Evolutionary conservation across 2,329 filamentous ascomycete genomes (phyloP), one percentile per base, ranked within the genome.

Genomic region (Orbilia oligospora): DNA sequence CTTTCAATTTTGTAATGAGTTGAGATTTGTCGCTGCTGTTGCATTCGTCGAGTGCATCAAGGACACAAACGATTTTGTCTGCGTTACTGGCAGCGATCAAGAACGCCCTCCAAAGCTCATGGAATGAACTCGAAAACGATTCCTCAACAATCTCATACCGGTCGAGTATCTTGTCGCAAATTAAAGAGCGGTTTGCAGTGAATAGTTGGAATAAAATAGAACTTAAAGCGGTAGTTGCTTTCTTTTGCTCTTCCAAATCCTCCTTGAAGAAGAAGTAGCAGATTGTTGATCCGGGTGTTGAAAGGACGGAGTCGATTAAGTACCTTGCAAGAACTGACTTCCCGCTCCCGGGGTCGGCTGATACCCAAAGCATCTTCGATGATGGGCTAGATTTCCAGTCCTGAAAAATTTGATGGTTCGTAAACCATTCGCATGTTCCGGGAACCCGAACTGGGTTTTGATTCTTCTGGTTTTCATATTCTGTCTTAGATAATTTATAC

Each of bases 181-280:
- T 66, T 86, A 84, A 0, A 86, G 80, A 64, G n/a, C 36, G 56
- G 3, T 44, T 30, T 4, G 12, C 9, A 8, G 3, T 46, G 8
- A 63, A 63, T 9, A 63, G 20, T 46, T 63, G 56, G 18, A 16
- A 6, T 8, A 63, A 46, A 24, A 63, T 24, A 3, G 9, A 44
- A 46, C 56, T 46, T 22, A 63, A 18, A 10, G 56, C 56, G 16
- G 5, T 20, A 38, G n/a, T 38, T 10, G 30, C 53, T 9, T 30
- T 56, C n/a, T 3, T 38, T 22, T 56, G 53, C 6, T n/a, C 8
- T 5, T 56, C 53, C 1, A n/a, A 18, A 9, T 83, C 82, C 20
- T 86, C 85, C 38, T 86, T 86, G 82, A 86, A 86, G 80, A 86
- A 87, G 81, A 86, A 87, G 64, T 86, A 86, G 48, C 84, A 85